Evolutionary conservation across 139 green algal genomes (phyloP).

Genomic region (Asterochloris erici): DNA sequence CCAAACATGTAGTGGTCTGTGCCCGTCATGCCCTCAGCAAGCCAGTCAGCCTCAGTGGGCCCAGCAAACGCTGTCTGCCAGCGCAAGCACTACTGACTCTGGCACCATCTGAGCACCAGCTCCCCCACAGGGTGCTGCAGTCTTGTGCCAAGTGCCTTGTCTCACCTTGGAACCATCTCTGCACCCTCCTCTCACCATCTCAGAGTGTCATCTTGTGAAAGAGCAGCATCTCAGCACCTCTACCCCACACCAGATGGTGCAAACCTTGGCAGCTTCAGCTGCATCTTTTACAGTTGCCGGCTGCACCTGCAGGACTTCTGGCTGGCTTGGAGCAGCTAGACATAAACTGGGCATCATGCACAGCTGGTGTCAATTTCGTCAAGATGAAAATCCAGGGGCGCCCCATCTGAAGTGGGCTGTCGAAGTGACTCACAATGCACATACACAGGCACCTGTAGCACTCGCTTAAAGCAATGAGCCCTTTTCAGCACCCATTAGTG

Average conservation of each 20-base stretch:
- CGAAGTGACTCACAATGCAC: too few relatives aligned
- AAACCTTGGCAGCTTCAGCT: not conserved
- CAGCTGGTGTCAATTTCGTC: constrained; percentile 11
- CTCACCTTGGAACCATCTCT: not conserved
- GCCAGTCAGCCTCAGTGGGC: not conserved
- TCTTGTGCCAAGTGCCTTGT: not conserved
- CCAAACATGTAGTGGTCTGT: not conserved
- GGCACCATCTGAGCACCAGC: too few relatives aligned
- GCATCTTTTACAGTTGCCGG: not conserved
- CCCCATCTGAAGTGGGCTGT: not conserved
- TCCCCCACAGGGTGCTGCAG: too few relatives aligned
- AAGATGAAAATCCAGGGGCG: constrained; percentile 3
- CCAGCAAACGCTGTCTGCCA: not conserved
- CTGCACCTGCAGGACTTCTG: not conserved
- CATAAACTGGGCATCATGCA: constrained; percentile 6
- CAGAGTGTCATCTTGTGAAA: not conserved
- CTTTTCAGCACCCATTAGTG: too few relatives aligned
- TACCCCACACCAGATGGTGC: not conserved
- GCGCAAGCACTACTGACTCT: not conserved
- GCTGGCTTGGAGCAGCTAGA: constrained; percentile 6
- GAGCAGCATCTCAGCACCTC: not conserved
- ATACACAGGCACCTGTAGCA: too few relatives aligned
- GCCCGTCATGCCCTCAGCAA: not conserved
- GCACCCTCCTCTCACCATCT: not conserved
- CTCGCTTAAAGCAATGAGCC: too few relatives aligned